These are phyloP conservation scores for Colletotrichum salicis DNA, from an alignment of 2,329 filamentous ascomycete genomes.

Conservation along the genomic window DNA sequence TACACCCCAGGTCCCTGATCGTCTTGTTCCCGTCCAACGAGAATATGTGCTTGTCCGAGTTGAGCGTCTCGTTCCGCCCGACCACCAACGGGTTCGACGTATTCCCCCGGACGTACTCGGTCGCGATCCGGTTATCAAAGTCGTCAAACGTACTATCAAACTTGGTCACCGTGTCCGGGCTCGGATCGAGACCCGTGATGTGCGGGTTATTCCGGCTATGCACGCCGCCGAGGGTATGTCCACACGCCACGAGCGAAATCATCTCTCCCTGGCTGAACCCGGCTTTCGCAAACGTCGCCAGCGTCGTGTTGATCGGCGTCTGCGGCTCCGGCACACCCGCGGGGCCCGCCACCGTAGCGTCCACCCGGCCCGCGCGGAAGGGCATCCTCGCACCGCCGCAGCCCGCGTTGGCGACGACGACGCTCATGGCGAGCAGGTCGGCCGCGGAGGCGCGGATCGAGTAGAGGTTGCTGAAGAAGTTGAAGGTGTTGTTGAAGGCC, in stretches of 20 bases:
- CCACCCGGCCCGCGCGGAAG: conserved; percentile 40
- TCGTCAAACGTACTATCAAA: conserved; percentile 44
- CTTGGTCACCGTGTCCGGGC: conserved; percentile 45
- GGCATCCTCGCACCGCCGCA: conserved; percentile 41
- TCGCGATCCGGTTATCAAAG: conserved; percentile 40
- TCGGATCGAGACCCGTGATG: conserved; percentile 34
- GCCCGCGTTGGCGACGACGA: conserved; percentile 39
- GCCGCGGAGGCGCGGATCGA: conserved; percentile 39
- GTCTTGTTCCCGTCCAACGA: conserved; percentile 49
- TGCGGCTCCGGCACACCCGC: conserved; percentile 41
- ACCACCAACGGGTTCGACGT: conserved; percentile 39
- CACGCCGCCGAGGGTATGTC: conserved; percentile 41
- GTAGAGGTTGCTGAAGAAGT: conserved; percentile 39
- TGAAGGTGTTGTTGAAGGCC: conserved; percentile 45
- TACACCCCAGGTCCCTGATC: conserved; percentile 50
- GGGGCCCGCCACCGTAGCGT: conserved; percentile 40
- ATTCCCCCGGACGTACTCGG: conserved; percentile 37
- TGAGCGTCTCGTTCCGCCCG: conserved; percentile 38
- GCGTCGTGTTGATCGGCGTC: conserved; percentile 38
- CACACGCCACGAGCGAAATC: conserved; percentile 42
- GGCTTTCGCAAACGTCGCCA: conserved; percentile 37
- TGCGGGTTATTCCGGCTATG: conserved; percentile 41
- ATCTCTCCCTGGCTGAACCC: conserved; percentile 40
- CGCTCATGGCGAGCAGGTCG: conserved; percentile 47
- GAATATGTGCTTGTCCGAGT: conserved; percentile 39